These are phyloP conservation scores for Penicillium decumbens DNA, from an alignment of 2,329 filamentous ascomycete genomes.

Conservation along the genomic window DNA sequence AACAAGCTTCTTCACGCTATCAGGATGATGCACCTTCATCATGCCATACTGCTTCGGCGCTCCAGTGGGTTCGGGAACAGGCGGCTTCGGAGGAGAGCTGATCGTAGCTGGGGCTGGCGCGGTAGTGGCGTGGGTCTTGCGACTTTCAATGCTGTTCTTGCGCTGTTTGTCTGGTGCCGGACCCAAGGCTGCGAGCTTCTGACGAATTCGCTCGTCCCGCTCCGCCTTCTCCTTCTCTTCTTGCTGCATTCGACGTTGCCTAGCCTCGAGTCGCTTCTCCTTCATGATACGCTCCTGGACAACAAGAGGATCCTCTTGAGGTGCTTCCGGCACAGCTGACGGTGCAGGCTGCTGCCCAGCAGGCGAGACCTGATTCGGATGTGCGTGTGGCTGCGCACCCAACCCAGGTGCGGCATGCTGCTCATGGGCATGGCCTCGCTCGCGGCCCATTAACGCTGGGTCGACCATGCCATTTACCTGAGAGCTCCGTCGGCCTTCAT, in stretches of 20 bases:
- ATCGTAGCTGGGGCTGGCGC: conserved; percentile 32
- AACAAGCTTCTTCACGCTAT: conserved; percentile 47
- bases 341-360: conserved; percentile 18
- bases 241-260: conserved; percentile 52
- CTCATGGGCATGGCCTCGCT: conserved; percentile 22
- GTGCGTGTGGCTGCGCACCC: conserved; percentile 27
- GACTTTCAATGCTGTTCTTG: conserved; percentile 27
- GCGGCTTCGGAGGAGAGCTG: conserved; percentile 55
- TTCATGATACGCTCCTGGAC: conserved; percentile 59
- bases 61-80: conserved; percentile 53
- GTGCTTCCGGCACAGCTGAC: conserved; percentile 17
- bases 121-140: conserved; percentile 22
- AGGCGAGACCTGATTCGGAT: conserved; percentile 28
- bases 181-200: conserved; percentile 54
- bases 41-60: conserved; percentile 58
- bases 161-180: conserved; percentile 39
- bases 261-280: conserved; percentile 54
- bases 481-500: conserved; percentile 40
- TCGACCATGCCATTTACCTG: conserved; percentile 36
- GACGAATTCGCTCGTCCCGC: conserved; percentile 54
- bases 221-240: conserved; percentile 55
- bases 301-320: conserved; percentile 43
- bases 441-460: conserved; percentile 28
- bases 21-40: conserved; percentile 58
- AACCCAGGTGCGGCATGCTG: conserved; percentile 27